These are phyloP conservation scores for Starmera caribaea DNA, from an alignment of 805 yeast genomes.

Conservation along the genomic window DNA sequence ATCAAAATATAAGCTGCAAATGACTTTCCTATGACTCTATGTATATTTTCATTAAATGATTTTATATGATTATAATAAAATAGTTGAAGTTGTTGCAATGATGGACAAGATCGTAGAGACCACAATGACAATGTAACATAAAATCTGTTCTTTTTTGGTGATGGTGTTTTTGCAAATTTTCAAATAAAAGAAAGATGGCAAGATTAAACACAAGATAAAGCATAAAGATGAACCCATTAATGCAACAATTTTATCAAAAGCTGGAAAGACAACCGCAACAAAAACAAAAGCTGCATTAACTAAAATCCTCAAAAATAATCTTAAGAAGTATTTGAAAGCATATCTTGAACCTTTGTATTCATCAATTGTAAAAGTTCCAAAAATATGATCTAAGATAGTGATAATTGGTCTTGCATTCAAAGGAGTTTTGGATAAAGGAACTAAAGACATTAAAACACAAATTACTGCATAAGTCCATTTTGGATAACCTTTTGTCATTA, in stretches of 20 bases:
- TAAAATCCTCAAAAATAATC: slow-evolving; percentile 19
- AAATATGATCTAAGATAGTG: slow-evolving; percentile 52
- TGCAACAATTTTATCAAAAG: slow-evolving; percentile 75
- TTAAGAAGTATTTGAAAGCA: slow-evolving; percentile 12
- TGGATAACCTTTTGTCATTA: slow-evolving; percentile 63
- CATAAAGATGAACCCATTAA: slow-evolving; percentile 76
- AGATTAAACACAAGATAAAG: slow-evolving; percentile 66
- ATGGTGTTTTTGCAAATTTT: slow-evolving; percentile 39
- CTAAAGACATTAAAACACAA: slow-evolving; percentile 63
- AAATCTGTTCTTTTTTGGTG: slow-evolving; percentile 25
- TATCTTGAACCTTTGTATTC: slow-evolving; percentile 12
- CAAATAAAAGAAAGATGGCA: slow-evolving; percentile 68
- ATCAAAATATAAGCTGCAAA: too few species aligned
- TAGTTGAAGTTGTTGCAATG: slow-evolving; percentile 52
- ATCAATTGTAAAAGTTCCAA: slow-evolving; percentile 23
- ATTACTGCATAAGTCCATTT: slow-evolving; percentile 45
- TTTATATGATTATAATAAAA: slow-evolving; percentile 4
- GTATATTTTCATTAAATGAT: too few species aligned
- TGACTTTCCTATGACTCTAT: too few species aligned
- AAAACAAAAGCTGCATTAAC: slow-evolving; percentile 51
- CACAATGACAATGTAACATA: slow-evolving; percentile 34
- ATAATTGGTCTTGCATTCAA: slow-evolving; percentile 76
- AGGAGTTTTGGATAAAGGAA: slow-evolving; percentile 81
- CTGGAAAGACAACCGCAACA: slow-evolving; percentile 59
- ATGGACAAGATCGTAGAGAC: slow-evolving; percentile 40